Conservation (phyloP, 345 rosid genomes). For the Cardamine occulta region DNA sequence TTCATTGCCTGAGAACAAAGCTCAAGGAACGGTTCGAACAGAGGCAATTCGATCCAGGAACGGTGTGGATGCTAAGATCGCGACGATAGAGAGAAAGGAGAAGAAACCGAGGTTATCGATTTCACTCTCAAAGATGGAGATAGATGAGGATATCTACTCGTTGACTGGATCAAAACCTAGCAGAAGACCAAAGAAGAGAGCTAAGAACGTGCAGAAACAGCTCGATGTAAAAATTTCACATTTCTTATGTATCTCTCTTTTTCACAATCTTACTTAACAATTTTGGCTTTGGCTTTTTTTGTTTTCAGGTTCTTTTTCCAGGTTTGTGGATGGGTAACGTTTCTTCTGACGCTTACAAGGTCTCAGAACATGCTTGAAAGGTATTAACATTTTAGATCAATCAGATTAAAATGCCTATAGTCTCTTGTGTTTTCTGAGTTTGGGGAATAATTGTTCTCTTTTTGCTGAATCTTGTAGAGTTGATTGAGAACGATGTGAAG, state of each 20-base stretch:
- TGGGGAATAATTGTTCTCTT: neutral
- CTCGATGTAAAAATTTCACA: conserved; percentile 52
- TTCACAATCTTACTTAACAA: conserved; percentile 2
- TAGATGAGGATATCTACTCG: conserved; percentile 69
- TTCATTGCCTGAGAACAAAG: conserved; percentile 39
- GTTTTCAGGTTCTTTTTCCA: conserved; percentile 60
- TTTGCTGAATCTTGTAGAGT: conserved; percentile 29
- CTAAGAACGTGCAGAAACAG: conserved; percentile 68
- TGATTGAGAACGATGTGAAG: conserved; percentile 26
- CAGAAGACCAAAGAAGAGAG: conserved; percentile 74
- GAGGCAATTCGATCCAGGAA: conserved; percentile 44
- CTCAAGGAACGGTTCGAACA: conserved; percentile 40
- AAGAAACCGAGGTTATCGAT: conserved; percentile 60
- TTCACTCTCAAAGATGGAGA: conserved; percentile 64
- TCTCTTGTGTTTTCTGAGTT: neutral
- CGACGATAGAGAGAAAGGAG: conserved; percentile 45
- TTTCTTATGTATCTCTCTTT: conserved; percentile 10
- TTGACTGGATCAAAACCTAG: conserved; percentile 77
- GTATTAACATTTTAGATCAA: conserved; percentile 34
- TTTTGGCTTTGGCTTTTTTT: conserved; percentile 5
- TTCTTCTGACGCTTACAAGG: conserved; percentile 62
- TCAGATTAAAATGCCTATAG: neutral
- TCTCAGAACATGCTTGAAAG: conserved; percentile 54
- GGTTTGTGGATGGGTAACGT: conserved; percentile 74
- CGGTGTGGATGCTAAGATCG: conserved; percentile 41